Base-by-base conservation (phyloP, 164 flowering plant species). In the Santalum album region DNA sequence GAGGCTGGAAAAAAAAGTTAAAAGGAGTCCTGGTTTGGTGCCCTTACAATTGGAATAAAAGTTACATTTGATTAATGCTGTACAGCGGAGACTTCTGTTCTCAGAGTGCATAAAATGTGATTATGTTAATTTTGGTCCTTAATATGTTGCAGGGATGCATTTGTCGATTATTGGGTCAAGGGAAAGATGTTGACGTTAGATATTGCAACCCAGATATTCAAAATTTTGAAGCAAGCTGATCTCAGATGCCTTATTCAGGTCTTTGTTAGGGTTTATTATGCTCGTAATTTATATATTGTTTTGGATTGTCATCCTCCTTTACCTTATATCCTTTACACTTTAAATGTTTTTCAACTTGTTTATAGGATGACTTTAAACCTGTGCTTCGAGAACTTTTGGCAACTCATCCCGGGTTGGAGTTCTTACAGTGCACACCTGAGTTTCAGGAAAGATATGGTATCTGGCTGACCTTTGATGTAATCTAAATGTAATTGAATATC, bases 361-460 rank as follows among this genome's bases (percentile, higher is more conserved):
- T 63, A 40, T 72, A 90, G 99, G 90, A 71, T 59, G 99, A 87
- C 69, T 90, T 94, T 63, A 90, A 79, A 66, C 96, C 97, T 56
- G 68, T 87, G 23, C 87, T 94, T 66, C 79, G 72, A 64, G 99
- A 87, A 60, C 95, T 94, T 69, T 79, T 94, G 81, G 83, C 82
- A 12, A 78, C 97, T 57, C 99, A 94, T 77, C 95, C 96, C 17
- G 99, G 99, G 43, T 66, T 94, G 76, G 97, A 94, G 51, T 90
- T 90, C 68, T 73, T 94, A 57, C 88, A 81, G 53, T 84, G 72
- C 65, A 90, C 96, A 23, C 95, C 96, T 17, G 97, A 90, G 65
- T 94, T 90, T 76, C 96, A 90, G 65, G 95, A 94, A 63, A 78
- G 97, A 94, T 94, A 94, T 72, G 99, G 99, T 90, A 69, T 40